These are phyloP conservation scores for Parathielavia appendiculata DNA, from an alignment of 495 filamentous ascomycete species.

Conservation along the genomic window DNA sequence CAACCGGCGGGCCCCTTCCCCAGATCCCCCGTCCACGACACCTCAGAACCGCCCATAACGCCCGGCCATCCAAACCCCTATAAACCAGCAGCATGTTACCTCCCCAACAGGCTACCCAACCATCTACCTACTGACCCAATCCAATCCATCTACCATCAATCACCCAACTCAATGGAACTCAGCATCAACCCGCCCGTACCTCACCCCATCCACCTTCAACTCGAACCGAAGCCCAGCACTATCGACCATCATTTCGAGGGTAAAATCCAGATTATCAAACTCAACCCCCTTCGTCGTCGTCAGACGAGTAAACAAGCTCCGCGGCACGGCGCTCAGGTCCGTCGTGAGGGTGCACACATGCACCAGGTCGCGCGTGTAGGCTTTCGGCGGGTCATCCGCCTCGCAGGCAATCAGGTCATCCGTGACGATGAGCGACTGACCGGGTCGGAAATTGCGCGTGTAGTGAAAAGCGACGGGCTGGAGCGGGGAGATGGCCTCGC, in stretches of 20 bases:
- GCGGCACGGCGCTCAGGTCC: conserved; percentile 63
- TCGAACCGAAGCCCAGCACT: conserved; percentile 67
- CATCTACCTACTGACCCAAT: background rate
- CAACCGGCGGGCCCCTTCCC: no score
- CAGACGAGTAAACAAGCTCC: conserved; percentile 57
- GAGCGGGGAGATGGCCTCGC: conserved; percentile 61
- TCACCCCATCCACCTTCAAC: conserved; percentile 65
- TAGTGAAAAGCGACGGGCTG: conserved; percentile 70
- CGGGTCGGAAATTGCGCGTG: conserved; percentile 68
- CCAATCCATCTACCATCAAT: background rate
- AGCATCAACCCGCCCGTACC: conserved; percentile 66
- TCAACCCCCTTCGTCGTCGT: conserved; percentile 68
- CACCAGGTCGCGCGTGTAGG: conserved; percentile 52
- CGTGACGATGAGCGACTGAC: conserved; percentile 60
- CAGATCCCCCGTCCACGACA: background rate
- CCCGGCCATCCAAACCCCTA: background rate
- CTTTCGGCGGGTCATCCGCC: conserved; percentile 54
- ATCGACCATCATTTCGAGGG: conserved; percentile 69
- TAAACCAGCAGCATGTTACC: background rate
- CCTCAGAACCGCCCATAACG: background rate
- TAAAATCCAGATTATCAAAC: conserved; percentile 72
- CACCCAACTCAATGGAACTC: conserved; percentile 52
- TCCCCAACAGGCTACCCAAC: background rate
- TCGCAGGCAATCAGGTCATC: conserved; percentile 71
- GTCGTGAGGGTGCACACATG: conserved; percentile 75